Base-by-base conservation (phyloP, 352 stramenopile species). In the Phytophthora colocasiae region DNA sequence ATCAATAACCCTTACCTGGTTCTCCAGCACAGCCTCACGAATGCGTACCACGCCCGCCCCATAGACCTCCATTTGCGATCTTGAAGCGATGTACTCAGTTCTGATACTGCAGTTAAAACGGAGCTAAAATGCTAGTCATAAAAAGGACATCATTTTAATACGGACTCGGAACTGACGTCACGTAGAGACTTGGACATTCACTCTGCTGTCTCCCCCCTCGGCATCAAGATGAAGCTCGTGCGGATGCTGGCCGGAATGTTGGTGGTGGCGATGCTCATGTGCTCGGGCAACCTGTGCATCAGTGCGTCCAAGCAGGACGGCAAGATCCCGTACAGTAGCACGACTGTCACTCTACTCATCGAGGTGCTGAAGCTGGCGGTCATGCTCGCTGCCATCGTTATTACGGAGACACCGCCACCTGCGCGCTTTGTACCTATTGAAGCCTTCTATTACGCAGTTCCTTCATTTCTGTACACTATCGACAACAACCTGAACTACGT, bases 401-500 rank as follows among this genome's bases (percentile, higher is more conserved):
- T 62, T 32, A 74, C 77, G 15, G 66, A 74, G 31, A 76, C 82
- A 43, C 66, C 71, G 17, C 38, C 63, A 46, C 83, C 84, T 4
- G 29, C 73, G 12, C 71, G 65, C 17, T 75, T 95, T 14, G 73
- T 83, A 32, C 56, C 83, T 22, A 71, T 75, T 22, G 83, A 93
- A 50, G 72, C 69, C 19, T 73, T 87, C 29, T 90, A 85, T 65
- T 96, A 93, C 75, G 88, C 88, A 15, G 74, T 93, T 43, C 88
- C 88, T 7, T 91, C 88, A n/a, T 78, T 93, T 40, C 79, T 96
- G 27, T 96, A 96, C 68, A 83, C 85, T 69, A 81, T 96, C 66
- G 88, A 96, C 75, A 96, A 95, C 77, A 96, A 96, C 66, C 81
- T 96, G 41, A 91, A 87, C 63, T 96, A 93, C 73, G 70, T 95